Base-by-base conservation (phyloP, 2,329 filamentous ascomycete genomes). In the Ilyonectria mors-panacis region DNA sequence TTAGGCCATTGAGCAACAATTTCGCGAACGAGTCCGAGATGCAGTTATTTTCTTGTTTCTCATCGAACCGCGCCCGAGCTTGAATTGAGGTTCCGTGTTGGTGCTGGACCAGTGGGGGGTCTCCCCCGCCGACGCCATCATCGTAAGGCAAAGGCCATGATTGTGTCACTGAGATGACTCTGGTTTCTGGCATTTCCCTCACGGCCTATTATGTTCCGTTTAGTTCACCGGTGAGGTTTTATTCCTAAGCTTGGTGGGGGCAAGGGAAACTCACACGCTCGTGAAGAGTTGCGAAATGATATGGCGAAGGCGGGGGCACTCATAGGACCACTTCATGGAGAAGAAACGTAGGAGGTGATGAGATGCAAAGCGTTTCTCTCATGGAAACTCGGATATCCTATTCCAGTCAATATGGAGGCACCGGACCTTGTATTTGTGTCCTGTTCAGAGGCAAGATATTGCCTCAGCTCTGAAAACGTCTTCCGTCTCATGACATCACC, bases 1-100 rank as follows among this genome's bases (percentile, higher is more conserved):
- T n/a, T 23, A 35, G n/a, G n/a, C 50, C 10, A 21, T 53, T 10
- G 28, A 35, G 30, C 6, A 53, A n/a, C 13, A 19, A 6, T 21
- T 7, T 23, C 9, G 57, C 57, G 12, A 42, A 37, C 21, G 37
- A 30, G 4, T 51, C 35, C 23, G 57, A 60, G 26, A 60, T 30
- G n/a, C 51, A 9, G 15, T 33, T 51, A 13, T 19, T n/a, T 17
- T 42, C 35, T n/a, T 30, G 30, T 6, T 10, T 21, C 15, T 12
- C 35, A 30, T 60, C 57, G 57, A 60, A 51, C 9, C 13, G 42
- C 3, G 57, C 57, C 33, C 42, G 51, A 23, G 30, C 57, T 8
- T 30, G 19, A 10, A 60, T 51, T 8, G 45, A 21, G 19, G 28
- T 2, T 15, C 13, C 15, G n/a, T 19, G 12, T 17, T 21, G 42